Evolutionary conservation across 495 filamentous ascomycete species (phyloP).

Genomic region (Podospora pseudoanserina): DNA sequence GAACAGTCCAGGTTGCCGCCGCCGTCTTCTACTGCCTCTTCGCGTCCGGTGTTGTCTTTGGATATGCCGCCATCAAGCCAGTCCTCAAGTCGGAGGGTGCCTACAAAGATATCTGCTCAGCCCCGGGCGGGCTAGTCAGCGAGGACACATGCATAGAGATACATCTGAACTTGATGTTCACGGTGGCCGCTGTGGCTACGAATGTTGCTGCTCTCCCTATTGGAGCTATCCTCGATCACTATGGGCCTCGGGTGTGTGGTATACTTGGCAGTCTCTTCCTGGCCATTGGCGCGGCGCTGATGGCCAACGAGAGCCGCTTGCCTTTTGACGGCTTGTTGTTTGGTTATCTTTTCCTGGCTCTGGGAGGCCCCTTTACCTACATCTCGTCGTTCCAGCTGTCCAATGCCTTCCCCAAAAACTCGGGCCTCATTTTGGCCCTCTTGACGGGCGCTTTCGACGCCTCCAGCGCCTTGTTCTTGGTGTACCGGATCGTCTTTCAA

Average conservation of each 20-base stretch:
- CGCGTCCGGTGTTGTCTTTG: conserved; percentile 75
- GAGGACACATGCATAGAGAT: conserved; percentile 67
- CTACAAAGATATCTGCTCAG: conserved; percentile 59
- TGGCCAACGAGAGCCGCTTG: conserved; percentile 64
- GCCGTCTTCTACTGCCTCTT: conserved; percentile 80
- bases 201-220: conserved; percentile 76
- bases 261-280: conserved; percentile 69
- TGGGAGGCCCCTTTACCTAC: conserved; percentile 87
- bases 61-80: conserved; percentile 81
- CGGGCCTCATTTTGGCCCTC: conserved; percentile 78
- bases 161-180: conserved; percentile 90
- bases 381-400: conserved; percentile 91
- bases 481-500: conserved; percentile 77
- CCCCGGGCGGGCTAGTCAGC: conserved; percentile 49
- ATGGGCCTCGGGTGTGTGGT: conserved; percentile 73
- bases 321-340: conserved; percentile 70
- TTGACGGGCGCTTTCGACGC: conserved; percentile 89
- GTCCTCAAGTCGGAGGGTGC: conserved; percentile 73
- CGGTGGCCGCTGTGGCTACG: conserved; percentile 81
- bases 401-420: conserved; percentile 83
- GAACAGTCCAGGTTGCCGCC: conserved; percentile 55
- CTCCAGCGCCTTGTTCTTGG: conserved; percentile 79
- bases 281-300: conserved; percentile 61
- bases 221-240: conserved; percentile 80
- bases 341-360: conserved; percentile 75